Evolutionary conservation across 768 basidiomycete genomes (phyloP).

Genomic region (Basidioascus undulatus): DNA sequence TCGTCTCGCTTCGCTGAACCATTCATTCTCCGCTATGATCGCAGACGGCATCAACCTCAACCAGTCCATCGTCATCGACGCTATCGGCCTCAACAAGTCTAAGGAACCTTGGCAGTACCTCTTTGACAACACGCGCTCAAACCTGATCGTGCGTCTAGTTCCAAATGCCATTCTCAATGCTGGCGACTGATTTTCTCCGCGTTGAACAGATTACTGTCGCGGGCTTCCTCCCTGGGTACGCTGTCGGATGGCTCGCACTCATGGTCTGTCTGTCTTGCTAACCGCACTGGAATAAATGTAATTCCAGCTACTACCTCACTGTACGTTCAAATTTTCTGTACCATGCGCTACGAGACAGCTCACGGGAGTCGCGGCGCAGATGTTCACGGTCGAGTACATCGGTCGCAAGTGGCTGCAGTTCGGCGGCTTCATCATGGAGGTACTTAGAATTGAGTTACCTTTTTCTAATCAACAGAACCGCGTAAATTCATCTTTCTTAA

Average conservation of each 20-base stretch:
- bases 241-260: neutral
- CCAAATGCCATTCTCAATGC: neutral
- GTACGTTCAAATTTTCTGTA: no score
- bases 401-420: conserved; percentile 55
- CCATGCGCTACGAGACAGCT: no score
- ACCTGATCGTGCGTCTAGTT: conserved; percentile 25
- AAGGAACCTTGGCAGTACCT: conserved; percentile 37
- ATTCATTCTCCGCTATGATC: neutral
- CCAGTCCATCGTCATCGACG: conserved; percentile 40
- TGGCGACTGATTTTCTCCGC: neutral
- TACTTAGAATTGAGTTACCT: conserved; percentile 31
- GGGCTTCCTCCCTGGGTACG: conserved; percentile 49
- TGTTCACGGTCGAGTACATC: conserved; percentile 40
- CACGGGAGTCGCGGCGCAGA: no score
- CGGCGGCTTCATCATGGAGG: conserved; percentile 46
- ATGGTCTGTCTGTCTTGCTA: conserved; percentile 18
- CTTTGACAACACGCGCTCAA: conserved; percentile 41
- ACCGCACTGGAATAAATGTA: no score
- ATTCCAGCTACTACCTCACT: conserved; percentile 46
- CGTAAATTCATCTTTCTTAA: no score
- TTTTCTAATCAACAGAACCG: neutral
- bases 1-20: neutral
- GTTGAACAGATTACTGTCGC: conserved; percentile 29
- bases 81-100: conserved; percentile 36
- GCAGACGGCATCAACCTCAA: conserved; percentile 37